Evolutionary conservation across 2,329 filamentous ascomycete genomes (phyloP).

Genomic region (Verticillium longisporum): DNA sequence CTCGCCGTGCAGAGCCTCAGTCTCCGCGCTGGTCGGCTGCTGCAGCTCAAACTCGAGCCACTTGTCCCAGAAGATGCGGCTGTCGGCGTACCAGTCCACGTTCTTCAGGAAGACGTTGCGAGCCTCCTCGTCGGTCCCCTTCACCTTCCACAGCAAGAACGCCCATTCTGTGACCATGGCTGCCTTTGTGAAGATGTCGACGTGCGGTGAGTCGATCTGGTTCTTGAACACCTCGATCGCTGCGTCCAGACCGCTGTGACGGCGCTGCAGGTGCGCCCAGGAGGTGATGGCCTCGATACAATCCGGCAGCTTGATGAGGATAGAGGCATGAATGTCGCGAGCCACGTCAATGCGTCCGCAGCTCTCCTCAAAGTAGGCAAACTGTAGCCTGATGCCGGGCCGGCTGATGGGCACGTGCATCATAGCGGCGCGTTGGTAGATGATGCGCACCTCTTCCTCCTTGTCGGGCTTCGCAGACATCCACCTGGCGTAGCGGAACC

Average conservation of each 20-base stretch:
- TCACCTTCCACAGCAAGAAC: constrained; percentile 76
- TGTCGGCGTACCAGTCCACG: constrained; percentile 76
- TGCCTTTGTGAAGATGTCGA: constrained; percentile 76
- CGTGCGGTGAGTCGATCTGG: constrained; percentile 67
- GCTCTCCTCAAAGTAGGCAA: constrained; percentile 92
- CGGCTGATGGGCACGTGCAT: constrained; percentile 82
- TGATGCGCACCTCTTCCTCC: constrained; percentile 83
- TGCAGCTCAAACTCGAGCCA: constrained; percentile 86
- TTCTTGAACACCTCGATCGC: constrained; percentile 78
- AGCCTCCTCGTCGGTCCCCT: constrained; percentile 73
- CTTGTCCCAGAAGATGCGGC: constrained; percentile 80
- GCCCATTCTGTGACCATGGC: constrained; percentile 87
- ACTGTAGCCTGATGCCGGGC: constrained; percentile 79
- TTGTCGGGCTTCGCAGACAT: constrained; percentile 76
- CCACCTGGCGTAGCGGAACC: constrained; percentile 95
- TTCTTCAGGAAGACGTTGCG: constrained; percentile 79
- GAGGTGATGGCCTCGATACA: constrained; percentile 85
- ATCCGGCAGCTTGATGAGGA: constrained; percentile 69
- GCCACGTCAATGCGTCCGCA: constrained; percentile 69
- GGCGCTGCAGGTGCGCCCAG: constrained; percentile 77
- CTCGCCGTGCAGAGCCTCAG: constrained; percentile 58
- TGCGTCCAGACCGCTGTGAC: constrained; percentile 75
- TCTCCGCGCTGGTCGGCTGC: constrained; percentile 62
- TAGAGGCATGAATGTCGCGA: constrained; percentile 75
- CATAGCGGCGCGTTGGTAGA: constrained; percentile 81